Conservation (phyloP, 2,329 filamentous ascomycete species). For the Achaetomium macrosporum region DNA sequence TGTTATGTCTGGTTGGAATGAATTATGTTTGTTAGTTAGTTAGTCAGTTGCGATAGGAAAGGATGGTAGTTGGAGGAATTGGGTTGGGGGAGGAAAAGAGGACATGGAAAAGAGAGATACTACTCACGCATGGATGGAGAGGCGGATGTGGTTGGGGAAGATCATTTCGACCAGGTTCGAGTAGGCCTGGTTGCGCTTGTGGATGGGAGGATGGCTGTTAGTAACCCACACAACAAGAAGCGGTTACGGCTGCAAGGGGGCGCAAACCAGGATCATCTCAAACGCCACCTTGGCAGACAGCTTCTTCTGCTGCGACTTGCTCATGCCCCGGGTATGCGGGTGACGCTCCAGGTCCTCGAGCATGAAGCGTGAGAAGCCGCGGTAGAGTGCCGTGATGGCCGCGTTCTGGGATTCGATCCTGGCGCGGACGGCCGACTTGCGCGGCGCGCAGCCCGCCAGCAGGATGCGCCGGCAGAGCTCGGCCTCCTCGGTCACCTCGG, state of each 20-base stretch:
- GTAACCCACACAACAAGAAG: neutral
- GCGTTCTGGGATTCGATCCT: slow-evolving; percentile 19
- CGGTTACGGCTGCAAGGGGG: neutral
- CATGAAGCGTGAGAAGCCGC: slow-evolving; percentile 20
- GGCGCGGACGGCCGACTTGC: slow-evolving; percentile 11
- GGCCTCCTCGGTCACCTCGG: slow-evolving; percentile 15
- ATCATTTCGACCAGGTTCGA: slow-evolving; percentile 20
- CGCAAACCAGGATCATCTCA: slow-evolving; percentile 18
- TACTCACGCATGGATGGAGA: slow-evolving; percentile 19
- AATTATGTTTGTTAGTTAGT: slow-evolving; percentile 1
- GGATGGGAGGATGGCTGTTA: neutral
- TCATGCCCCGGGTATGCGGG: slow-evolving; percentile 11
- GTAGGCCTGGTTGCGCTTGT: slow-evolving; percentile 19
- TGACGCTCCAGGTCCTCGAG: slow-evolving; percentile 18
- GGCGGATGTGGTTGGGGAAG: slow-evolving; percentile 19
- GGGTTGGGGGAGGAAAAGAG: neutral
- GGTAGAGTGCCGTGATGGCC: slow-evolving; percentile 17
- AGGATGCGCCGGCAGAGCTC: slow-evolving; percentile 18
- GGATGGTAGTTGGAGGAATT: too few species aligned
- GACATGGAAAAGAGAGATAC: neutral
- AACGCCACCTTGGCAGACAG: slow-evolving; percentile 19
- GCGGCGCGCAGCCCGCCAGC: slow-evolving; percentile 15
- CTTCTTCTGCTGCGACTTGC: slow-evolving; percentile 16
- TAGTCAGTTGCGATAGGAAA: too few species aligned
- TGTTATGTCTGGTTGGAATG: slow-evolving; percentile 18